Base-by-base conservation (phyloP, 75 land plant species). In the Pseudotsuga menziesii region DNA sequence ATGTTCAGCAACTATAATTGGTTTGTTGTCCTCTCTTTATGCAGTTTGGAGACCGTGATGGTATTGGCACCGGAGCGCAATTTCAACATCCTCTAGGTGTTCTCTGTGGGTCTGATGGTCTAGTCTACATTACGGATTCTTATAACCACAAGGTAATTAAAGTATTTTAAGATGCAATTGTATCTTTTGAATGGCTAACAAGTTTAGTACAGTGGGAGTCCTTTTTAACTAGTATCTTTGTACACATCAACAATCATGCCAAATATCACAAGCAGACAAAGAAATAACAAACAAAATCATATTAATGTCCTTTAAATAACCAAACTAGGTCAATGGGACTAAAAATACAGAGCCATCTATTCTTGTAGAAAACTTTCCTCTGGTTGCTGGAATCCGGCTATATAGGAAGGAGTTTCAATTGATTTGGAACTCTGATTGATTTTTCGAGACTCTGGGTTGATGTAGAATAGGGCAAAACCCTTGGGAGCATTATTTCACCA, bases 31-130 rank as follows among this genome's bases (percentile, higher is more conserved):
- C 35, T 66, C 35, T 69, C 41, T 17, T 12, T 73, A 58, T 82
- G 76, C 84, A 97, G 98, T 97, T 92, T 90, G 99, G 99, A 76
- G 99, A 97, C 77, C 91, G 85, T 73, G 99, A 97, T 87, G 98
- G 99, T 62, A 61, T 84, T 73, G 95, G 93, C 13, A 80, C 95
- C 57, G 89, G 86, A 76, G 99, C 94, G 36, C 95, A 89, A 69
- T 86, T 97, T 77, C 99, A 97, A 80, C 99, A 97, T 81, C 98
- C 99, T 32, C 77, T 97, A 64, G 99, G 99, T 41, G 88, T 97
- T 52, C 76, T 83, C 4, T 85, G 88, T 80, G 88, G 89, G 61
- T 75, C 88, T 14, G 83, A 89, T 78, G 90, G 92, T 63, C 83
- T 86, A 79, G 84, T 97, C 62, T 97, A 94, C 76, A 58, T 97